phyloP scores from a whole-genome alignment of 202 grass and related monocot genomes.

The Carex sylvatica region DNA sequence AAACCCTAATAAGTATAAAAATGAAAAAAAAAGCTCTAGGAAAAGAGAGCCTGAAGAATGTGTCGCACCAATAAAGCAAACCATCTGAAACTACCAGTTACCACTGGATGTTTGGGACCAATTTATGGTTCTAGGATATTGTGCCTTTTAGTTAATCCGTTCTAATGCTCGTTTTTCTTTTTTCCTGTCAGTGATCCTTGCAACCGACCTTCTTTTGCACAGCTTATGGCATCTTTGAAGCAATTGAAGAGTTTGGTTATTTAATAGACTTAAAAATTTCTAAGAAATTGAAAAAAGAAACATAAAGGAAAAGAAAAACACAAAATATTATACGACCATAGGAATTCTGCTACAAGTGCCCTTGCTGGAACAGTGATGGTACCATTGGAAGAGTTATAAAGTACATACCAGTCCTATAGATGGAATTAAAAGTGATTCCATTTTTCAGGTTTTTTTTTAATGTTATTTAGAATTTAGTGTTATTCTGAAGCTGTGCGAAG shows the following conservation, averaged over 20 bases:
- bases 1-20: not conserved
- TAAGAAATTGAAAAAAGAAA: constrained; percentile 32
- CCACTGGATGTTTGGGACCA: not conserved
- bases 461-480: constrained; percentile 48
- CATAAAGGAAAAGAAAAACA: not conserved
- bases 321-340: constrained; percentile 6
- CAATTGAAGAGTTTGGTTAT: constrained; percentile 63
- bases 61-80: not conserved
- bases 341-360: constrained; percentile 19
- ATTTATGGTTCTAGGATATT: not conserved
- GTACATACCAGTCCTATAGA: constrained; percentile 39
- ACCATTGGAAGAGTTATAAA: constrained; percentile 27
- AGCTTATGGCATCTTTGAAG: constrained; percentile 74
- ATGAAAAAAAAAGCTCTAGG: not conserved
- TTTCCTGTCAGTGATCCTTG: constrained; percentile 63
- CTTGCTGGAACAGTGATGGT: constrained; percentile 25
- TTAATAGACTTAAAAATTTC: constrained; percentile 34
- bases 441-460: constrained; percentile 45
- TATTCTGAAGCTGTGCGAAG: constrained; percentile 75
- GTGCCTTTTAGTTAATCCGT: not conserved
- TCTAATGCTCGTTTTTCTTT: not conserved
- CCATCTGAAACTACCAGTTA: not conserved
- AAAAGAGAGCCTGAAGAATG: constrained; percentile 4
- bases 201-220: constrained; percentile 81
- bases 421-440: constrained; percentile 38